Conservation (phyloP, 495 filamentous ascomycete species). For the Daldinia grandis region DNA sequence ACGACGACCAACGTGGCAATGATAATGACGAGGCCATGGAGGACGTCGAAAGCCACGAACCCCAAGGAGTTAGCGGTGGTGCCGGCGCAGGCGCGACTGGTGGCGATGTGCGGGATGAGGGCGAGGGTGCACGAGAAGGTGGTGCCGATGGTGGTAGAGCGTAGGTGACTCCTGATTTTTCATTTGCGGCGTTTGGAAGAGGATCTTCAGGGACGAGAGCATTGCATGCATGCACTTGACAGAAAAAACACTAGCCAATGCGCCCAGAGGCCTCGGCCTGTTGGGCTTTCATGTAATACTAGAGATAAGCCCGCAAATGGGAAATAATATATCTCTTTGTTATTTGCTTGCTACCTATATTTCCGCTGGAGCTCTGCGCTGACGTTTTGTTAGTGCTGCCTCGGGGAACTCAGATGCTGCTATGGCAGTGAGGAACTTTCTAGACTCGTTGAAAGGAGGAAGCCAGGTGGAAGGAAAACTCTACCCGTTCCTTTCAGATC, state of each 20-base stretch:
- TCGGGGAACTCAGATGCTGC: constrained; percentile 62
- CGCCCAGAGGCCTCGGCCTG: constrained; percentile 6
- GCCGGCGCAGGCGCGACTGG: constrained; percentile 87
- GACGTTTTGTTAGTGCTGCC: constrained; percentile 52
- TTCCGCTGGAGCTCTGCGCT: constrained; percentile 37
- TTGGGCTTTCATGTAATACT: constrained; percentile 43
- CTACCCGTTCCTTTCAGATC: constrained; percentile 86
- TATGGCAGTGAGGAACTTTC: constrained; percentile 82
- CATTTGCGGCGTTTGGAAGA: constrained; percentile 43
- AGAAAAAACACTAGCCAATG: constrained; percentile 24
- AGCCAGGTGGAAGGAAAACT: constrained; percentile 62
- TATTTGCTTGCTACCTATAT: constrained; percentile 10
- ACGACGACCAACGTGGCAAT: constrained; percentile 64
- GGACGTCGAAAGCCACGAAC: constrained; percentile 74
- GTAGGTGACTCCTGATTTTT: constrained; percentile 79
- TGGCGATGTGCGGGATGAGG: constrained; percentile 89
- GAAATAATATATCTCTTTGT: constrained; percentile 33
- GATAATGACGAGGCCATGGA: constrained; percentile 84
- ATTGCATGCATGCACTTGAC: constrained; percentile 39
- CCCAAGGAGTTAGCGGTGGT: constrained; percentile 74
- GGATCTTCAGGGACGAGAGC: constrained; percentile 30
- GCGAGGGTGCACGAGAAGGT: constrained; percentile 84
- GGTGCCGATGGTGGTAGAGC: constrained; percentile 97
- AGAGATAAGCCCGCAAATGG: constrained; percentile 43
- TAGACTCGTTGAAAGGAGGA: constrained; percentile 74